These are phyloP conservation scores for Haematococcus lacustris DNA, from an alignment of 139 green algal species.

Conservation along the genomic window DNA sequence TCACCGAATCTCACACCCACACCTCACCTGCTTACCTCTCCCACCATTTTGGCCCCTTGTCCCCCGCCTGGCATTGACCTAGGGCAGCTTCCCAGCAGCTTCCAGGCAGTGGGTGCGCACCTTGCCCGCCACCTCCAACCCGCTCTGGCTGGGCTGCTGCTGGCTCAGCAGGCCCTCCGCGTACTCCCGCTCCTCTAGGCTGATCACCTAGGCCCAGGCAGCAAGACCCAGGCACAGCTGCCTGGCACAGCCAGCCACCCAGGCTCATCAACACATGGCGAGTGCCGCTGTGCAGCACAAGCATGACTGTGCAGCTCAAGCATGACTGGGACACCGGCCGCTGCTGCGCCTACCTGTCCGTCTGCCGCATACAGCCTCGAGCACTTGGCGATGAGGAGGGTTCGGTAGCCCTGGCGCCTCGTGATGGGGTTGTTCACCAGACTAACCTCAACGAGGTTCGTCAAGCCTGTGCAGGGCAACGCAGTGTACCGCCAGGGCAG, in stretches of 20 bases:
- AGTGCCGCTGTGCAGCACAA: neutral
- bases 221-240: neutral
- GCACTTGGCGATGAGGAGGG: conserved; percentile 31
- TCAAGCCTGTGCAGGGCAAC: conserved; percentile 14
- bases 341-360: conserved; percentile 14
- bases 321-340: neutral
- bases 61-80: too few species aligned
- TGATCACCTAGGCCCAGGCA: conserved; percentile 18
- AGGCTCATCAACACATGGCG: neutral
- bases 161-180: conserved; percentile 14
- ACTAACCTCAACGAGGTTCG: conserved; percentile 43
- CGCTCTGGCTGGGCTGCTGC: neutral
- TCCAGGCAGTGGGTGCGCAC: neutral
- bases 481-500: neutral
- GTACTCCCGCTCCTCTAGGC: conserved; percentile 41
- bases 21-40: neutral
- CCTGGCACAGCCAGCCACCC: neutral
- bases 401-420: conserved; percentile 50
- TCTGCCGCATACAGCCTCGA: conserved; percentile 35
- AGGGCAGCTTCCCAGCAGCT: too few species aligned
- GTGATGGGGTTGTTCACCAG: conserved; percentile 53
- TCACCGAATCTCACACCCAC: neutral
- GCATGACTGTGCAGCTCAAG: neutral
- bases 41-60: neutral
- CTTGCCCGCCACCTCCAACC: neutral